Conservation (phyloP, 805 yeast genomes). For the Sugiyamaella lignohabitans region DNA sequence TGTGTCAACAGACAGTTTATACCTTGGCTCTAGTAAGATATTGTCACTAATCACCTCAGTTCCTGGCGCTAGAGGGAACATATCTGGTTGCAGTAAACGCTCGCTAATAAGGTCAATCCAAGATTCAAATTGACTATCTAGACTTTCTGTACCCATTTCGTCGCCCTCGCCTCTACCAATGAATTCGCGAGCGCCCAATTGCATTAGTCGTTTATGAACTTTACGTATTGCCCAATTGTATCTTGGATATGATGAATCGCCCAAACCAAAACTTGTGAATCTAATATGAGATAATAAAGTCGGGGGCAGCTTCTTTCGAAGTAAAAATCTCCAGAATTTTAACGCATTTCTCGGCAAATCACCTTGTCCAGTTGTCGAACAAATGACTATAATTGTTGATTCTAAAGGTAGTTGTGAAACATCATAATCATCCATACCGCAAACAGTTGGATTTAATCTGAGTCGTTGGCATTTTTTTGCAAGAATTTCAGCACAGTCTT, state of each 20-base stretch:
- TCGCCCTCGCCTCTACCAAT: slow-evolving; percentile 81
- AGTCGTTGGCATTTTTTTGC: slow-evolving; percentile 49
- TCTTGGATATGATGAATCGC: slow-evolving; percentile 86
- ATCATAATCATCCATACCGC: slow-evolving; percentile 50
- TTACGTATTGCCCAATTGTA: slow-evolving; percentile 86
- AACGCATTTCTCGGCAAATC: slow-evolving; percentile 75
- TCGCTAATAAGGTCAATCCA: slow-evolving; percentile 54
- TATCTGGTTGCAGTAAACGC: slow-evolving; percentile 21
- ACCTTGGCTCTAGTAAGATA: slow-evolving; percentile 37
- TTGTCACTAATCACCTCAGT: slow-evolving; percentile 31
- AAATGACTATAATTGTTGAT: slow-evolving; percentile 46
- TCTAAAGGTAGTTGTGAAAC: background rate
- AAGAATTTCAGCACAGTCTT: slow-evolving; percentile 70
- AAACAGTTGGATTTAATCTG: slow-evolving; percentile 43
- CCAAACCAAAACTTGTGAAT: slow-evolving; percentile 79
- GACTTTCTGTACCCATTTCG: slow-evolving; percentile 65
- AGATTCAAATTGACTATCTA: slow-evolving; percentile 68
- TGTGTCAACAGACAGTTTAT: slow-evolving; percentile 26
- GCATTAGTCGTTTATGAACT: slow-evolving; percentile 67
- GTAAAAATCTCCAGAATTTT: slow-evolving; percentile 67
- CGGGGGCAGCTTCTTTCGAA: slow-evolving; percentile 56
- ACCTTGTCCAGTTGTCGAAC: slow-evolving; percentile 95
- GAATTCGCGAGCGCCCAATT: slow-evolving; percentile 74
- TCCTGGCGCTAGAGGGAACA: slow-evolving; percentile 15
- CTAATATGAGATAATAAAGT: slow-evolving; percentile 55